phyloP scores from a whole-genome alignment of 1,284 basidiomycete species.

The Ceratorhiza oryzae-sativae region DNA sequence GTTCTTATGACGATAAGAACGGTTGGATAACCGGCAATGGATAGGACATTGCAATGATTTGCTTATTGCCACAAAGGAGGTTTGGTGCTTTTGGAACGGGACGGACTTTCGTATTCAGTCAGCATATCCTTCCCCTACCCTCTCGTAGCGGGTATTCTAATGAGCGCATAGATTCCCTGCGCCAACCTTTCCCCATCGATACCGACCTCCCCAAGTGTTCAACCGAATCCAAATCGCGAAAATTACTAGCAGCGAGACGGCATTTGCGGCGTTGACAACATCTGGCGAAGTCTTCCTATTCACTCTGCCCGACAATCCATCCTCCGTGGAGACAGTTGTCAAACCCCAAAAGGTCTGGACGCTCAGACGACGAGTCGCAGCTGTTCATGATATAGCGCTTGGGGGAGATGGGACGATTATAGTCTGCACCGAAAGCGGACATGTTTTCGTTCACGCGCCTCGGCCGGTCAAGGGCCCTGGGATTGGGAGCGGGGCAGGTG shows the following conservation, averaged over 20 bases:
- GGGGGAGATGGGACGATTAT: slow-evolving; percentile 89
- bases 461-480: slow-evolving; percentile 40
- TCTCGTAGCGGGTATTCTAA: slow-evolving; percentile 56
- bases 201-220: slow-evolving; percentile 77
- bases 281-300: slow-evolving; percentile 95
- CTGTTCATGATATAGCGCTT: slow-evolving; percentile 79
- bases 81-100: slow-evolving; percentile 85
- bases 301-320: slow-evolving; percentile 58
- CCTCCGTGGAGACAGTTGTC: slow-evolving; percentile 6
- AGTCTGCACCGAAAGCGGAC: slow-evolving; percentile 92
- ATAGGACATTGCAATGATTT: slow-evolving; percentile 82
- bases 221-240: slow-evolving; percentile 79
- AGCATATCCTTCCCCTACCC: slow-evolving; percentile 70
- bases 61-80: slow-evolving; percentile 76
- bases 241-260: slow-evolving; percentile 80
- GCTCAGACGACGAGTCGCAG: slow-evolving; percentile 9
- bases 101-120: slow-evolving; percentile 77
- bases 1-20: neutral
- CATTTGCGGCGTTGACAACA: slow-evolving; percentile 84
- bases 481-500: neutral
- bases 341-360: slow-evolving; percentile 30
- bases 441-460: slow-evolving; percentile 86
- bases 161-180: slow-evolving; percentile 2
- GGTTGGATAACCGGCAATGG: neutral
- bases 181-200: slow-evolving; percentile 59